These are phyloP conservation scores for Pythium periplocum DNA, from an alignment of 352 stramenopile species.

Conservation along the genomic window DNA sequence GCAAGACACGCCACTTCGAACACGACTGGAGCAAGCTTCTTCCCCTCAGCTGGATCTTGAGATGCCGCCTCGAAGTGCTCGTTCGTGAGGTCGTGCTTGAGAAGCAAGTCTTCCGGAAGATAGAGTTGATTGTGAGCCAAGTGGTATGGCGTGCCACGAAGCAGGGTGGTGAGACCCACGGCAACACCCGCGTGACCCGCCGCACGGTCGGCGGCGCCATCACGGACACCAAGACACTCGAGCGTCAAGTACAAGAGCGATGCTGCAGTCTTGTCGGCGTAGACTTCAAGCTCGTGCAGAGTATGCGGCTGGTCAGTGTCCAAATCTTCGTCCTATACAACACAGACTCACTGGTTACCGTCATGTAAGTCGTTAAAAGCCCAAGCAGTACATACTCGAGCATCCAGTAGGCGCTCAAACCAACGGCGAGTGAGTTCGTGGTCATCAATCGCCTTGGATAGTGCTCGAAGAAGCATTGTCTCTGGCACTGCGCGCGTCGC, in stretches of 20 bases:
- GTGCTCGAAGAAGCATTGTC: slow-evolving; percentile 62
- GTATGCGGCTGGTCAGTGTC: slow-evolving; percentile 68
- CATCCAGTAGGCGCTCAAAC: slow-evolving; percentile 90
- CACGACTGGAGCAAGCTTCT: slow-evolving; percentile 74
- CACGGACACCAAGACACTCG: slow-evolving; percentile 75
- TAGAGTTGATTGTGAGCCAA: slow-evolving; percentile 64
- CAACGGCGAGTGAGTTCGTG: slow-evolving; percentile 83
- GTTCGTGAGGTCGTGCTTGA: slow-evolving; percentile 49
- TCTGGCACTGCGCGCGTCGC: slow-evolving; percentile 20
- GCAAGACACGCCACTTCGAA: slow-evolving; percentile 86
- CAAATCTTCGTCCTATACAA: slow-evolving; percentile 67
- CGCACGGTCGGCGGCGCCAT: slow-evolving; percentile 68
- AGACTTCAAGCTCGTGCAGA: slow-evolving; percentile 75
- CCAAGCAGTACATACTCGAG: slow-evolving; percentile 34
- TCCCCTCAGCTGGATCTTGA: slow-evolving; percentile 52
- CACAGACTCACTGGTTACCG: not conserved
- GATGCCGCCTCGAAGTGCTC: slow-evolving; percentile 55
- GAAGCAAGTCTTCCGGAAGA: slow-evolving; percentile 77
- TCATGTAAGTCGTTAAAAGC: not conserved
- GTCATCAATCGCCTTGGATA: slow-evolving; percentile 59
- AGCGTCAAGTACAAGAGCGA: slow-evolving; percentile 88
- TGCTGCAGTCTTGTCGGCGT: slow-evolving; percentile 86
- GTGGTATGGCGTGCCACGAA: slow-evolving; percentile 75
- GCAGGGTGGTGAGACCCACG: slow-evolving; percentile 78
- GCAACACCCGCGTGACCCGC: slow-evolving; percentile 83